Evolutionary conservation across 805 yeast genomes (phyloP).

Genomic region (Pichia scutulata): DNA sequence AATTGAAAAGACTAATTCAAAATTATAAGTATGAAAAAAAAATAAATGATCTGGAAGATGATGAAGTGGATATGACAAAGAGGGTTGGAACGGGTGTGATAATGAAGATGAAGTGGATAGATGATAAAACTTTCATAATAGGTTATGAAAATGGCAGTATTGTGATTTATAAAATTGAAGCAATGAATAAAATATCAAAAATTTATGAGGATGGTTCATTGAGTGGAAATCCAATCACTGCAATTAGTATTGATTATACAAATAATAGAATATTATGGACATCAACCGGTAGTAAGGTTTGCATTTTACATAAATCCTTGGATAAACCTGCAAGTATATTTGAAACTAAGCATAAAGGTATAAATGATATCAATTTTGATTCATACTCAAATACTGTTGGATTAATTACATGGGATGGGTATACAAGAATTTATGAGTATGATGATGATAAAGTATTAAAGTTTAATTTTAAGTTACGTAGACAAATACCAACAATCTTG

Average conservation of each 20-base stretch:
- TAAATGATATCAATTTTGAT: slow-evolving; percentile 23
- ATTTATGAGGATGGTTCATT: slow-evolving; percentile 27
- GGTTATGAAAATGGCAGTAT: slow-evolving; percentile 70
- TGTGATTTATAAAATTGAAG: slow-evolving; percentile 1
- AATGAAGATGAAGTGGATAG: slow-evolving; percentile 46
- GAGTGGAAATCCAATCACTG: slow-evolving; percentile 48
- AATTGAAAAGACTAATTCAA: slow-evolving; percentile 25
- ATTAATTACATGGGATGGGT: slow-evolving; percentile 48
- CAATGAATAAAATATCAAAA: slow-evolving; percentile 13
- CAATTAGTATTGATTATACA: slow-evolving; percentile 29
- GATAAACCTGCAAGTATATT: not conserved
- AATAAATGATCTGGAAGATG: not conserved
- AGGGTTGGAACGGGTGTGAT: slow-evolving; percentile 50
- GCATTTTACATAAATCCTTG: not conserved
- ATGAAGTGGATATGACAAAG: slow-evolving; percentile 1
- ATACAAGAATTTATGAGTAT: slow-evolving; percentile 28
- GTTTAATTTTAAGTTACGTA: slow-evolving; percentile 21
- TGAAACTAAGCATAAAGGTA: slow-evolving; percentile 32
- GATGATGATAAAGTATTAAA: slow-evolving; percentile 13
- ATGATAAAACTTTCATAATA: slow-evolving; percentile 30
- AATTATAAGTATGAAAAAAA: not conserved
- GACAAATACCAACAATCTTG: slow-evolving; percentile 21
- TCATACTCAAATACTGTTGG: slow-evolving; percentile 23
- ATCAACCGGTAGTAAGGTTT: slow-evolving; percentile 37
- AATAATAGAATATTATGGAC: slow-evolving; percentile 32